Evolutionary conservation across 1,284 basidiomycete genomes (phyloP).

Genomic region (Apiotrichum gracile): DNA sequence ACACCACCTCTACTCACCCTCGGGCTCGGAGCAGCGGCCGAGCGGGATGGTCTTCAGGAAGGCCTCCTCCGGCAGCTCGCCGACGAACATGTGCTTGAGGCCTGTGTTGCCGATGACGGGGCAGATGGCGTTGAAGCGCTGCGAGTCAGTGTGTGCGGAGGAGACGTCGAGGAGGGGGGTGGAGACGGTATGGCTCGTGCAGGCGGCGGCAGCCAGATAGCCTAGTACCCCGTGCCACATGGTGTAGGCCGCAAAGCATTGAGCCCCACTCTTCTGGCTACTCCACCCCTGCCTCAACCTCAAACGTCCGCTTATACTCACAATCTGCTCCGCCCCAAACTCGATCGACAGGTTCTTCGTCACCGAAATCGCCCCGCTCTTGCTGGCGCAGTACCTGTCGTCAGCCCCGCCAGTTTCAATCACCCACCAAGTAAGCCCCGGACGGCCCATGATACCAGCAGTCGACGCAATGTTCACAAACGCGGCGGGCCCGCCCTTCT

Average conservation of each 20-base stretch:
- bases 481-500: constrained; percentile 4
- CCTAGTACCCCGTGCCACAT: too few species aligned
- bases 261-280: neutral
- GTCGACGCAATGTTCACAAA: constrained; percentile 13
- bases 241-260: neutral
- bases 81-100: constrained; percentile 15
- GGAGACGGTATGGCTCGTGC: too few species aligned
- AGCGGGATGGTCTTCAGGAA: constrained; percentile 14
- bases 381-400: constrained; percentile 7
- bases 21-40: constrained; percentile 15
- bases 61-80: constrained; percentile 13
- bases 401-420: too few species aligned
- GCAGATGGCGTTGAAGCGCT: constrained; percentile 19
- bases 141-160: neutral
- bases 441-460: constrained; percentile 17
- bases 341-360: constrained; percentile 18
- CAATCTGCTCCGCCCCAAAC: constrained; percentile 14
- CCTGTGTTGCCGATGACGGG: constrained; percentile 17
- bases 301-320: constrained; percentile 3
- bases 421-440: constrained; percentile 10
- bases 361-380: constrained; percentile 9
- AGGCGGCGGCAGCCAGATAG: too few species aligned
- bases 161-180: neutral
- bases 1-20: constrained; percentile 1
- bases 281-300: too few species aligned